These are phyloP conservation scores for Flaveria ramosissima DNA, from an alignment of 129 eudicot genomes.

Conservation along the genomic window DNA sequence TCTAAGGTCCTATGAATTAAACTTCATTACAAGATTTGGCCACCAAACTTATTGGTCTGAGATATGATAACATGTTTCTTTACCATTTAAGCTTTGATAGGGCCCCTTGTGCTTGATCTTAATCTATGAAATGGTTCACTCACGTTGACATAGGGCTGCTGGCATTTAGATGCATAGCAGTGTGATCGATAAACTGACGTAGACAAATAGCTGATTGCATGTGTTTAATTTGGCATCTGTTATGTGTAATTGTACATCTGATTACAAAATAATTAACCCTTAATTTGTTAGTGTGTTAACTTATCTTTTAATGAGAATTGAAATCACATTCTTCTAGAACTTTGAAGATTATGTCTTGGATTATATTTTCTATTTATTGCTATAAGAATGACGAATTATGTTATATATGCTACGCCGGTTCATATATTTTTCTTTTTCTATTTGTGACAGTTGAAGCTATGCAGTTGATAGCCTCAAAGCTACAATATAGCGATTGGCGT, in stretches of 20 bases:
- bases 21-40: too few species aligned
- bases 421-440: not conserved
- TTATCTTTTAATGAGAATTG: not conserved
- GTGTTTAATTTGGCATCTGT: conserved; percentile 1
- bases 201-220: conserved; percentile 2
- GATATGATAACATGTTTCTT: too few species aligned
- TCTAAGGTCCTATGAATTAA: too few species aligned
- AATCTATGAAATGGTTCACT: too few species aligned
- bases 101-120: too few species aligned
- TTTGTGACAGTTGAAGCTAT: conserved; percentile 54
- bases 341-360: not conserved
- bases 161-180: not conserved
- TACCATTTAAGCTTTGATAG: too few species aligned
- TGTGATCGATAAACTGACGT: not conserved
- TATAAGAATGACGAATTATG: too few species aligned
- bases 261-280: not conserved
- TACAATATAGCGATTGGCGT: conserved; percentile 49
- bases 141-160: not conserved
- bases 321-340: not conserved
- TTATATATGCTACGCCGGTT: not conserved
- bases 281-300: not conserved
- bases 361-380: too few species aligned
- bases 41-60: not conserved
- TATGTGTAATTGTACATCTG: not conserved
- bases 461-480: conserved; percentile 48